These are phyloP conservation scores for Gracilaria gracilis DNA, from an alignment of 23 red algal genomes.

Conservation along the genomic window DNA sequence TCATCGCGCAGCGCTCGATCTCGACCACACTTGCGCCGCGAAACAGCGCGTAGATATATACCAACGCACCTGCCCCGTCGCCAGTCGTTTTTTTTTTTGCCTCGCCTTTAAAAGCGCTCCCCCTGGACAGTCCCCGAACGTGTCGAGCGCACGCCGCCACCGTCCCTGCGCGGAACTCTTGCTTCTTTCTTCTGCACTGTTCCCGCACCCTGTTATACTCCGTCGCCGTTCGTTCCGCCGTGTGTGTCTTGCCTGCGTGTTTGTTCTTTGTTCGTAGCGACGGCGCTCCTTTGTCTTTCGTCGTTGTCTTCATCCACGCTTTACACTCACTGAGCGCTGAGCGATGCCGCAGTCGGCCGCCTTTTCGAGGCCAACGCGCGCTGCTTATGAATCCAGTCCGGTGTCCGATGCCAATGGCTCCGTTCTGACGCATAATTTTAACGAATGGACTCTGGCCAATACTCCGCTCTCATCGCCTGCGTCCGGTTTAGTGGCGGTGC, in stretches of 20 bases:
- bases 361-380: not conserved
- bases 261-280: too few species aligned
- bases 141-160: too few species aligned
- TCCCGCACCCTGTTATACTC: not conserved
- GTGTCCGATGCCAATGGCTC: not conserved
- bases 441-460: not conserved
- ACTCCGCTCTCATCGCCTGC: not conserved
- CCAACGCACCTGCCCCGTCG: not conserved
- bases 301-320: not conserved
- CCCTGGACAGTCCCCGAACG: too few species aligned
- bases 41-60: too few species aligned
- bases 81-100: not conserved
- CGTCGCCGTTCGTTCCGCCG: too few species aligned
- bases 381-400: not conserved
- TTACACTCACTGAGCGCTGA: not conserved
- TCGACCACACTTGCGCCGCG: not conserved
- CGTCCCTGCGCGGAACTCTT: not conserved
- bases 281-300: not conserved
- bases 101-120: not conserved
- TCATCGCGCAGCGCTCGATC: not conserved
- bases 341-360: not conserved
- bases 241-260: too few species aligned
- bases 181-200: too few species aligned
- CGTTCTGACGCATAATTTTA: not conserved
- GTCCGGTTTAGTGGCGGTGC: not conserved